Conservation (phyloP, 2,329 filamentous ascomycete species). For the Chaetomiaceae sp. region DNA sequence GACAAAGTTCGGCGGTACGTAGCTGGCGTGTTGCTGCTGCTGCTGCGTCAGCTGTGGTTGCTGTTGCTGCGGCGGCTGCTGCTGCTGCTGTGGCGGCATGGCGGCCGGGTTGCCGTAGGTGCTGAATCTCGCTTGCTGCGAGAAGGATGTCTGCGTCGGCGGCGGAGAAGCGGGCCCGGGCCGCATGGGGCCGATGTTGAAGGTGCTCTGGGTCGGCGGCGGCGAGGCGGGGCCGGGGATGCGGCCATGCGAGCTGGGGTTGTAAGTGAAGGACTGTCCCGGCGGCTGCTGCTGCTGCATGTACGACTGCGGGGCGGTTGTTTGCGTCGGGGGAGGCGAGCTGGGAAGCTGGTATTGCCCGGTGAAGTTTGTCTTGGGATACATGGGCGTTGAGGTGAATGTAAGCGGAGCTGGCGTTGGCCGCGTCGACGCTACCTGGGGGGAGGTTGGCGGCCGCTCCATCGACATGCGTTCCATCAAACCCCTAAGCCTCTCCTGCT, state of each 20-base stretch:
- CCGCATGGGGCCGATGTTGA: slow-evolving; percentile 35
- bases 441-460: slow-evolving; percentile 49
- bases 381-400: slow-evolving; percentile 37
- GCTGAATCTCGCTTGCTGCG: slow-evolving; percentile 44
- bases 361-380: slow-evolving; percentile 48
- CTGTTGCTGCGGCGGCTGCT: slow-evolving; percentile 37
- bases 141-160: slow-evolving; percentile 49
- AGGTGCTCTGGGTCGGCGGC: slow-evolving; percentile 55
- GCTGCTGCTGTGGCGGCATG: slow-evolving; percentile 30
- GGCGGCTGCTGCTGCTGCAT: slow-evolving; percentile 34
- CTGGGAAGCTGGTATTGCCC: slow-evolving; percentile 55
- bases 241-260: slow-evolving; percentile 53
- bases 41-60: slow-evolving; percentile 35
- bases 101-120: slow-evolving; percentile 41
- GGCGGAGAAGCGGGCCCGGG: slow-evolving; percentile 51
- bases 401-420: slow-evolving; percentile 32
- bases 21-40: slow-evolving; percentile 33
- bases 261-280: slow-evolving; percentile 36
- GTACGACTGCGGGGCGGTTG: slow-evolving; percentile 38
- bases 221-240: slow-evolving; percentile 52
- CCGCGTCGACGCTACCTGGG: slow-evolving; percentile 32
- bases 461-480: slow-evolving; percentile 96
- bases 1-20: slow-evolving; percentile 52
- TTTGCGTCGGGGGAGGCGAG: slow-evolving; percentile 48
- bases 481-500: slow-evolving; percentile 76